A percentile compares a stretch with the other conserved stretches of the same genome.
Conservation (phyloP, 2,329 filamentous ascomycete genomes). For the Byssochlamys sp. region DNA sequence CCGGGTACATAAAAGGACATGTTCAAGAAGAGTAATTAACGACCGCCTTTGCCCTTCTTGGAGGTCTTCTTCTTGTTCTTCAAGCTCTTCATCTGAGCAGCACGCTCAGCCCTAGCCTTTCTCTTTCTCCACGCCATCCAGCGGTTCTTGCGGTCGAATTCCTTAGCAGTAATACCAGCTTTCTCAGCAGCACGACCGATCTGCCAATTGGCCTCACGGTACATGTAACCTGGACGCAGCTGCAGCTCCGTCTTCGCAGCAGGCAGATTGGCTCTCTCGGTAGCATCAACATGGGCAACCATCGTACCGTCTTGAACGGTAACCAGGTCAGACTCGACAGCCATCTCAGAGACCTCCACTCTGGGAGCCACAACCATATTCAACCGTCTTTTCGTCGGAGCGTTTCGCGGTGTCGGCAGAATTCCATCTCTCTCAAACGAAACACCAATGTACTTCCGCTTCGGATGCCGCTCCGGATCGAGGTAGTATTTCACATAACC, state of each 20-base stretch:
- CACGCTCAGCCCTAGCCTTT: slow-evolving; percentile 40
- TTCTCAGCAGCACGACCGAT: slow-evolving; percentile 56
- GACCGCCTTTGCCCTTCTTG: slow-evolving; percentile 28
- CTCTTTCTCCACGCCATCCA: slow-evolving; percentile 59
- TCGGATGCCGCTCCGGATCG: slow-evolving; percentile 71
- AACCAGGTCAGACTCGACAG: slow-evolving; percentile 9
- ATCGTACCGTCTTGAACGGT: slow-evolving; percentile 15
- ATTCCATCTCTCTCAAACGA: slow-evolving; percentile 72
- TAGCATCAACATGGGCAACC: slow-evolving; percentile 13
- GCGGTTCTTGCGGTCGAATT: slow-evolving; percentile 50
- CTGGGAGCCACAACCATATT: slow-evolving; percentile 55
- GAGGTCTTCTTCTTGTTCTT: slow-evolving; percentile 36
- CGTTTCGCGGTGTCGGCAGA: slow-evolving; percentile 67
- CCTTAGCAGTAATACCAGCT: slow-evolving; percentile 46
- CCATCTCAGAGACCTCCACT: slow-evolving; percentile 5
- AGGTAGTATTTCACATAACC: slow-evolving; percentile 97
- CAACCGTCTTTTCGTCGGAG: slow-evolving; percentile 63
- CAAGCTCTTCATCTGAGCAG: slow-evolving; percentile 46
- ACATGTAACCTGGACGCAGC: slow-evolving; percentile 52
- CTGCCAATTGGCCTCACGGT: slow-evolving; percentile 57
- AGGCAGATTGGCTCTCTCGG: slow-evolving; percentile 3
- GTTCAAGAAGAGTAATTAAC: slow-evolving; percentile 10
- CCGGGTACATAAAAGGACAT: slow-evolving; percentile 10
- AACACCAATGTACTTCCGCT: slow-evolving; percentile 88
- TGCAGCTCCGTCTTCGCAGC: slow-evolving; percentile 21